Evolutionary conservation across 1,284 basidiomycete species (phyloP).

Genomic region (Cutaneotrichosporon sp.): DNA sequence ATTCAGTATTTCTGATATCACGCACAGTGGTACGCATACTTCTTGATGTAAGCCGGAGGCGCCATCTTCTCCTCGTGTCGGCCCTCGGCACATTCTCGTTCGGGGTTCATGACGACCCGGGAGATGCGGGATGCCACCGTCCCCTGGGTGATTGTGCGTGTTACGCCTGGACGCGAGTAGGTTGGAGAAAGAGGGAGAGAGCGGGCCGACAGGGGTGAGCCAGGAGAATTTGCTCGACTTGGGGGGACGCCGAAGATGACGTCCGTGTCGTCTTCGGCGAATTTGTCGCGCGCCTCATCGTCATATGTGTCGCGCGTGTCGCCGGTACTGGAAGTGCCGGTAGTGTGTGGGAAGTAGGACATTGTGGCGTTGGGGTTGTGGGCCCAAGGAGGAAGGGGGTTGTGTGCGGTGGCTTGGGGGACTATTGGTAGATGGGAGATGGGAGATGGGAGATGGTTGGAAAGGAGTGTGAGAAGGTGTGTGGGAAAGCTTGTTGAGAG

Average conservation of each 20-base stretch:
- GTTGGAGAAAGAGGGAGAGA: too few species aligned
- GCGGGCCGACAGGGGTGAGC: not conserved
- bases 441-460: too few species aligned
- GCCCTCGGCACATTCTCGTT: slow-evolving; percentile 7
- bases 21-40: slow-evolving; percentile 31
- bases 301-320: too few species aligned
- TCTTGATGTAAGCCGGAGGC: slow-evolving; percentile 22
- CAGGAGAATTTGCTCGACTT: not conserved
- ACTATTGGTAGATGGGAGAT: too few species aligned
- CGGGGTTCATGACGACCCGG: slow-evolving; percentile 12
- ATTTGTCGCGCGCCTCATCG: slow-evolving; percentile 6
- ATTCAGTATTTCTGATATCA: not conserved
- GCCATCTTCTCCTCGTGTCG: not conserved
- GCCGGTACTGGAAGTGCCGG: too few species aligned
- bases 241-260: not conserved
- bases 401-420: not conserved
- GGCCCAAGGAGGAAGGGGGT: not conserved
- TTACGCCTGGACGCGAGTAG: not conserved
- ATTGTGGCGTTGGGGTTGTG: not conserved
- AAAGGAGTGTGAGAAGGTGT: too few species aligned
- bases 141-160: not conserved
- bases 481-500: too few species aligned
- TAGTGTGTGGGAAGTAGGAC: not conserved
- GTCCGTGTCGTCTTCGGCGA: not conserved
- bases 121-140: not conserved